These are phyloP conservation scores for Solanum hybrid DNA, from an alignment of 305 asterid genomes.

Conservation along the genomic window DNA sequence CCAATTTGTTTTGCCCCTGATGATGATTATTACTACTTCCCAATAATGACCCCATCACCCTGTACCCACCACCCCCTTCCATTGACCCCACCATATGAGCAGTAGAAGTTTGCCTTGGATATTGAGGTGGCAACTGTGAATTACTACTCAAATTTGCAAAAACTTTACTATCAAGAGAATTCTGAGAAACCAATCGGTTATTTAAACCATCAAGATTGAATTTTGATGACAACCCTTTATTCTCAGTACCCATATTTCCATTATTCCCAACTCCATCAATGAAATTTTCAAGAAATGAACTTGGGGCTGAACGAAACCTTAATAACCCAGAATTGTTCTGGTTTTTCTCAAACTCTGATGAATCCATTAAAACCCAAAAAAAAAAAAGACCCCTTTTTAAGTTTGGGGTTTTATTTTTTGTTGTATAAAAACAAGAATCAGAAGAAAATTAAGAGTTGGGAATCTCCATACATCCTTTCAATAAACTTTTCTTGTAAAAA, in stretches of 20 bases:
- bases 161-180: slow-evolving; percentile 5
- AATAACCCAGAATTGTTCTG: slow-evolving; percentile 46
- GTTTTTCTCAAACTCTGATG: not conserved
- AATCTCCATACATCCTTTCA: slow-evolving; percentile 53
- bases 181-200: slow-evolving; percentile 9
- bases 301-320: slow-evolving; percentile 55
- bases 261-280: slow-evolving; percentile 12
- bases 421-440: slow-evolving; percentile 21
- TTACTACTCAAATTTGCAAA: slow-evolving; percentile 10
- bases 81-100: slow-evolving; percentile 14
- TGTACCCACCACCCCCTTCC: slow-evolving; percentile 24
- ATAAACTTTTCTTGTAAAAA: not conserved
- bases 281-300: slow-evolving; percentile 37
- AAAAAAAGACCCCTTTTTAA: not conserved
- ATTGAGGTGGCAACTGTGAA: slow-evolving; percentile 62
- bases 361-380: not conserved
- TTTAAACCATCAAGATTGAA: slow-evolving; percentile 18
- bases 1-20: slow-evolving; percentile 45
- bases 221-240: slow-evolving; percentile 29
- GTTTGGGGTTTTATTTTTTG: not conserved
- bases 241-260: slow-evolving; percentile 4
- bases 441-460: slow-evolving; percentile 24
- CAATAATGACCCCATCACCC: slow-evolving; percentile 15
- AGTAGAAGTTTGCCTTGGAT: slow-evolving; percentile 34
- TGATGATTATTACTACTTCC: slow-evolving; percentile 26